These are phyloP conservation scores for Neohortaea acidophila DNA, from an alignment of 495 filamentous ascomycete species.

Conservation along the genomic window DNA sequence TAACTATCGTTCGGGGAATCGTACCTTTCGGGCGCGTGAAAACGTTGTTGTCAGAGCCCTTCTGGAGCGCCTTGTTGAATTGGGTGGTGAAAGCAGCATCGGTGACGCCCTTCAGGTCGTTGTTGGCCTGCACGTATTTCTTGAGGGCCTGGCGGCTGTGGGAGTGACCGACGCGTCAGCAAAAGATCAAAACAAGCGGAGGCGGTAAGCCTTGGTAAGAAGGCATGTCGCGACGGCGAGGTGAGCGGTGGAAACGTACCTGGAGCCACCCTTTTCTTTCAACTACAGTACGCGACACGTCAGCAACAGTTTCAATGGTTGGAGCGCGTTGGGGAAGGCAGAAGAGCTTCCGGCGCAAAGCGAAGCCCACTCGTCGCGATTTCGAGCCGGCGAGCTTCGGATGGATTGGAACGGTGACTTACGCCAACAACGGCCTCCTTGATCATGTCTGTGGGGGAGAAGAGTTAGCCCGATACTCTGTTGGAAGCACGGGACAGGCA, in stretches of 20 bases:
- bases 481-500: constrained; percentile 10
- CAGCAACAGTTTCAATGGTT: constrained; percentile 28
- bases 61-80: constrained; percentile 84
- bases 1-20: constrained; percentile 22
- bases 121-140: constrained; percentile 96
- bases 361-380: constrained; percentile 10
- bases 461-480: constrained; percentile 27
- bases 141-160: constrained; percentile 84
- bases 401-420: constrained; percentile 30
- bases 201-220: constrained; percentile 7
- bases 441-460: constrained; percentile 42
- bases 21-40: constrained; percentile 93
- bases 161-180: constrained; percentile 26
- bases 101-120: constrained; percentile 55
- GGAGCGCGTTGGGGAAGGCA: constrained; percentile 3
- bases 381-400: constrained; percentile 29
- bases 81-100: constrained; percentile 70
- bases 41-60: constrained; percentile 75
- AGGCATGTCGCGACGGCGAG: constrained; percentile 17
- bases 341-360: constrained; percentile 14
- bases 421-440: constrained; percentile 52
- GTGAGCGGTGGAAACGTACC: constrained; percentile 37
- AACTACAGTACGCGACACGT: constrained; percentile 36
- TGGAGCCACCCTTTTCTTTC: constrained; percentile 50
- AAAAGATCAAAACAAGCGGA: constrained; percentile 5